Evolutionary conservation across 495 filamentous ascomycete species (phyloP), one percentile per base, ranked within the genome.

Genomic region (Penicillium cinerascens): DNA sequence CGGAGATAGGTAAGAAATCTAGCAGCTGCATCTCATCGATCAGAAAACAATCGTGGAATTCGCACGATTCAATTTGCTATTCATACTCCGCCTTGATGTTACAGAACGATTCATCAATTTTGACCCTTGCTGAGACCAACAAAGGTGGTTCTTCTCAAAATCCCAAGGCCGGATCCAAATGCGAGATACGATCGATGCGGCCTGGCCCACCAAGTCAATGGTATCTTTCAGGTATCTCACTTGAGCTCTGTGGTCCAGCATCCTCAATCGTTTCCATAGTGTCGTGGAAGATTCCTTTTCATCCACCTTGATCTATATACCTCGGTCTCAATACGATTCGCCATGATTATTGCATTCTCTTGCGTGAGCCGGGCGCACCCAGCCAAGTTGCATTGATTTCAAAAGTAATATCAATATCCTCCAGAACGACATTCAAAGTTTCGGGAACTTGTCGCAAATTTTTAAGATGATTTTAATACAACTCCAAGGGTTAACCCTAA

Each of bases 1-100:
- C 79, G 17, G 78, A 83, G 5, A 97, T 78, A 0, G 87, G 91
- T 6, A 96, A 75, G 0, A 85, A 88, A 65, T 97, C 91, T 26
- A 97, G 80, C 0, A 83, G 79, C 23, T 91, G 75, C 77, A 97
- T 83, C 72, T 97, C 91, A 61, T 97, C 97, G 9, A 91, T 83
- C 5, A 86, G 91, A 74, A 97, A 97, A 72, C 92, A 97, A 67
- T 97, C 92, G 62, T 97, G 92, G 27, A 97, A 74, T 68, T 97
- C 92, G 66, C 87, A 89, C 3, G 96, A 88, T 58, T 84, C 83
- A 52, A 95, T 76, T 49, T 92, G 29, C 8, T 13, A 13, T 8
- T 11, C 11, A 8, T 33, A 13, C 11, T 3, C 11, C 8, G 13
- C 11, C 29, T 33, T 3, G 3, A 10, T 33, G 10, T 1, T 33